A percentile compares a stretch with the other conserved stretches of the same genome.
These are phyloP conservation scores for Scutellaria baicalensis DNA, from an alignment of 257 asterid species.

Conservation along the genomic window DNA sequence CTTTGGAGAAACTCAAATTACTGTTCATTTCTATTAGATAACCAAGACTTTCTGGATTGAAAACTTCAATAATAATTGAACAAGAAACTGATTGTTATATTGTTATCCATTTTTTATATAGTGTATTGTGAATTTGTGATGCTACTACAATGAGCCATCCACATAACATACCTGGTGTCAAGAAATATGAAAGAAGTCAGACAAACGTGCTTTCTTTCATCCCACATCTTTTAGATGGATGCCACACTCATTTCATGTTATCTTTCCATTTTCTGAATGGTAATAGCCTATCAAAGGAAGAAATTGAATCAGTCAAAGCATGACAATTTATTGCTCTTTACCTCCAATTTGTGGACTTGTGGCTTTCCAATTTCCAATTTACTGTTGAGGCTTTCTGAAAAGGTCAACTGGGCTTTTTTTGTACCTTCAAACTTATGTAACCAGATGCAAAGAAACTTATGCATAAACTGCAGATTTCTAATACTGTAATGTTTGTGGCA, in stretches of 20 bases:
- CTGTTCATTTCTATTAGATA: not conserved
- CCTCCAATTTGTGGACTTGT: not conserved
- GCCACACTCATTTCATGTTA: not conserved
- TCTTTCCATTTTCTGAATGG: not conserved
- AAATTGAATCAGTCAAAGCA: not conserved
- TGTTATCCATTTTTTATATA: not conserved
- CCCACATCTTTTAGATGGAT: not conserved
- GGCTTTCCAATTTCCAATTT: not conserved
- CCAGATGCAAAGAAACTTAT: not conserved
- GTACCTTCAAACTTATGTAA: not conserved
- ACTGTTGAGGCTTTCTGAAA: not conserved
- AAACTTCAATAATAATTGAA: not conserved
- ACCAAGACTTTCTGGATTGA: not conserved
- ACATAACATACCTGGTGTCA: not conserved
- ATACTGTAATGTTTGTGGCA: not conserved
- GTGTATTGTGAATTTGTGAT: not conserved
- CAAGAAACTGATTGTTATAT: not conserved
- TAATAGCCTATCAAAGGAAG: not conserved
- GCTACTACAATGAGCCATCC: not conserved
- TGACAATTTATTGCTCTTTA: not conserved
- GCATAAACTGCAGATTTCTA: not conserved
- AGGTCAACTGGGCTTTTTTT: not conserved
- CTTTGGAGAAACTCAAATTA: slow-evolving; percentile 1
- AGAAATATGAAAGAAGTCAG: not conserved
- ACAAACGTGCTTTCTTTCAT: not conserved